Evolutionary conservation across 768 basidiomycete genomes (phyloP), one percentile per base, ranked within the genome.

Genomic region (Mycena galopus): DNA sequence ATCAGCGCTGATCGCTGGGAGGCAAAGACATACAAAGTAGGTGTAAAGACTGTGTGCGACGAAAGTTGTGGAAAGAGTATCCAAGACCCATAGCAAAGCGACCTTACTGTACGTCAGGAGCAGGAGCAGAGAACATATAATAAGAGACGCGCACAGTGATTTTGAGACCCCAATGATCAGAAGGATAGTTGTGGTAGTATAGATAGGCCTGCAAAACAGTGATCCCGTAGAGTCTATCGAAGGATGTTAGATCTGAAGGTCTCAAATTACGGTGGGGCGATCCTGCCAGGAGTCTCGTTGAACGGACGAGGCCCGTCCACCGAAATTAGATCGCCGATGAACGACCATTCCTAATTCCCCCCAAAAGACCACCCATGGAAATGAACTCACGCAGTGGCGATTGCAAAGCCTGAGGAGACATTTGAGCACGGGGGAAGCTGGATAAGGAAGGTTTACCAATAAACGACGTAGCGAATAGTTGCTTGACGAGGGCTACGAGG

Each of bases 21-120:
- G 17, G 0, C 10, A 50, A 44, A 33, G 23, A 35, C 66, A 9
- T 42, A 73, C 71, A 25, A 62, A 73, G 19, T 69, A 69, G 16
- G 67, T 73, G 50, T 69, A 73, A 12, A 73, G 57, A 12, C 55
- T 51, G 42, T 73, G 66, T 23, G 62, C 59, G 8, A 73, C 58
- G 30, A 73, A 73, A 25, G 69, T 68, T 19, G 72, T 73, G 56
- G 62, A 63, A 12, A 73, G 44, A 16, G 67, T 68, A 63, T 73
- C 67, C 25, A 73, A 39, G 4, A 73, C 35, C 53, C 44, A 73
- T 21, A 73, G 63, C 0, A 73, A 17, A 12, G 62, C 72, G 30
- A 73, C 72, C 72, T 73, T n/a, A 33, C 9, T 9, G 25, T 32
- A 27, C 16, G 23, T 67, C 8, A 68, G 4, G 4, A 39, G 25